Base-by-base conservation (phyloP, 2,329 filamentous ascomycete species). In the Hypoxylon sp. region DNA sequence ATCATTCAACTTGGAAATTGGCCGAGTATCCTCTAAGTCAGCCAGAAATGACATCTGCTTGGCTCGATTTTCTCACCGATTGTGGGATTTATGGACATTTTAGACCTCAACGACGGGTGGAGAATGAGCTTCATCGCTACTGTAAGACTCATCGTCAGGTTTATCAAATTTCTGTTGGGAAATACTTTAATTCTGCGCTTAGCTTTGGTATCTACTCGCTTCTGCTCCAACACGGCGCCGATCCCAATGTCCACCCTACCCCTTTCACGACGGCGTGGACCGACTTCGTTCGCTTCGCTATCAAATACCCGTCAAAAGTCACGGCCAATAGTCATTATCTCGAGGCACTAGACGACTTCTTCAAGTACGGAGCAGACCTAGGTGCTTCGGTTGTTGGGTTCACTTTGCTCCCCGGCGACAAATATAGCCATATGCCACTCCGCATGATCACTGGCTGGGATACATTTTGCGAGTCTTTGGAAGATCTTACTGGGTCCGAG, bases 291-390 rank as follows among this genome's bases (percentile, higher is more conserved):
- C 22, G 50, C 39, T 47, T 54, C 9, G 39, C 50, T 17, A 54
- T 62, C 8, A 54, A 48, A 37, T 19, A 42, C n/a, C 59, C 59
- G 6, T 54, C 26, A 10, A 13, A 10, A 54, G 44, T 62, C 42
- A 48, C 39, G 3, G 50, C 29, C n/a, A 24, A 29, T 8, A 22
- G 17, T 3, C 1, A 6, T 5, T 62, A 54, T 39, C 42, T 62
- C 17, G 31, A 54, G 10, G 39, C 42, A 19, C 11, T 62, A 22
- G 50, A 54, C 37, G 42, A 37, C 39, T 62, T 62, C 31, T 62
- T 62, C 50, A 62, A 62, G 19, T 48, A 54, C 14, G 59, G 59
- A 48, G 59, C 59, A 9, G 50, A 62, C n/a, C 31, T 62, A 9
- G 31, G 59, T 11, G 42, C 29, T 33, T 54, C 50, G 11, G 22